Conservation (phyloP, 352 stramenopile genomes). For the Phytophthora sp. region DNA sequence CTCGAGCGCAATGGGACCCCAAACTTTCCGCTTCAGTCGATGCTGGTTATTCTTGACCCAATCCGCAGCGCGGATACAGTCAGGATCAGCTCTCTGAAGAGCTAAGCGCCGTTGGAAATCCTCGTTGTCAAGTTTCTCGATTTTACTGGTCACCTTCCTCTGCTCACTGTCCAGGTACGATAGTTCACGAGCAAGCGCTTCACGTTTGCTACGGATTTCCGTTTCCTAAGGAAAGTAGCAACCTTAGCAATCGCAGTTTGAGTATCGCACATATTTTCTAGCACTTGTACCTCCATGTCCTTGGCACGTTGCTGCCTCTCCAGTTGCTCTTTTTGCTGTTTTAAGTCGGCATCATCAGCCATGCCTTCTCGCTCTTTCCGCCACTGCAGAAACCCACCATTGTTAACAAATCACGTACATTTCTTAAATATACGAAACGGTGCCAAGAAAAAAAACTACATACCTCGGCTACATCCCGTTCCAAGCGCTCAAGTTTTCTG, state of each 20-base stretch:
- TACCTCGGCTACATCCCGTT: conserved; percentile 65
- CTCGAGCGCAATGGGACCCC: conserved; percentile 82
- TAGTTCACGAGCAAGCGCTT: conserved; percentile 59
- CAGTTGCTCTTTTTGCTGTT: conserved; percentile 63
- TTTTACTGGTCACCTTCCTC: conserved; percentile 54
- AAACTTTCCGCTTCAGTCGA: conserved; percentile 78
- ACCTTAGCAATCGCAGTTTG: background rate
- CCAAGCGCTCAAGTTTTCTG: conserved; percentile 70
- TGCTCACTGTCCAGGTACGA: conserved; percentile 55
- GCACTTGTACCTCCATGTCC: conserved; percentile 66
- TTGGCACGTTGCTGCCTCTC: conserved; percentile 72
- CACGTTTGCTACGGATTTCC: conserved; percentile 72
- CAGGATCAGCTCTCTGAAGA: conserved; percentile 64
- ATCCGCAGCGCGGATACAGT: conserved; percentile 76
- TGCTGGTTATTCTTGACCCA: conserved; percentile 80
- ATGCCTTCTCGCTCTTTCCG: conserved; percentile 60
- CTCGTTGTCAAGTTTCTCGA: conserved; percentile 79
- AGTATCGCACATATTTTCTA: no score
- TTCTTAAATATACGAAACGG: background rate
- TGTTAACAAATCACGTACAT: no score
- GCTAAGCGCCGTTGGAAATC: conserved; percentile 66
- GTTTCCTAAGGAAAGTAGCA: conserved; percentile 52
- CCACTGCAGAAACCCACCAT: conserved; percentile 48
- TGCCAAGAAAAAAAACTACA: background rate
- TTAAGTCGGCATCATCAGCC: conserved; percentile 53